Evolutionary conservation across 177 flowering plant genomes (phyloP), one percentile per base, ranked within the genome.

Genomic region (Vitis hybrid): DNA sequence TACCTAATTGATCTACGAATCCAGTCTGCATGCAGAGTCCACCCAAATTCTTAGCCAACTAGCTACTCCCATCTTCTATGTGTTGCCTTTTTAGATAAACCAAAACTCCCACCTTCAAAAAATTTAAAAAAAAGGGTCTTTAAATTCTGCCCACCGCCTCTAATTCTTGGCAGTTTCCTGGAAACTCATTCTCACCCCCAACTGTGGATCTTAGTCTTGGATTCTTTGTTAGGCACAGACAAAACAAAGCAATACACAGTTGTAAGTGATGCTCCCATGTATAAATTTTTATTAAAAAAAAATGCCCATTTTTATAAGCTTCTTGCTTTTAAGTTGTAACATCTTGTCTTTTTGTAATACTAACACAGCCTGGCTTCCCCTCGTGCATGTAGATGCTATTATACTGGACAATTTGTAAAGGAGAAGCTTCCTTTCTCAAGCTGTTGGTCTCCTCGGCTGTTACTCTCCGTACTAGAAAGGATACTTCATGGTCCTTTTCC

Each of bases 401-500:
- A 57, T 57, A n/a, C 11, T 57, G 20, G 24, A n/a, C 59, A n/a
- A 17, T 21, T 57, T 9, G 17, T 11, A 17, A 59, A 59, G 30
- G 17, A 60, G 73, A 76, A 76, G 66, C 15, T 76, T 72, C 79
- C 75, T 71, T 20, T 35, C 17, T 35, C 35, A 9, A 7, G 53
- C 58, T 57, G 6, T 63, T 71, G 66, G 56, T 35, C 69, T 35
- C 15, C 69, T 55, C 63, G 58, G 75, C 63, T 62, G 75, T 61
- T 49, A 2, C 68, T 54, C n/a, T 68, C 73, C 78, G 81, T 75
- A 78, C 76, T 6, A 30, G 6, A 4, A 68, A 75, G 64, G 63
- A 70, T 65, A 50, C 76, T 70, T 79, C 73, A 53, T 62, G 15
- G 70, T 69, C 48, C 75, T 65, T 64, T 79, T 66, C 71, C 63